Conservation (phyloP, 2,329 filamentous ascomycete species). For the Neonectria neomacrospora region DNA sequence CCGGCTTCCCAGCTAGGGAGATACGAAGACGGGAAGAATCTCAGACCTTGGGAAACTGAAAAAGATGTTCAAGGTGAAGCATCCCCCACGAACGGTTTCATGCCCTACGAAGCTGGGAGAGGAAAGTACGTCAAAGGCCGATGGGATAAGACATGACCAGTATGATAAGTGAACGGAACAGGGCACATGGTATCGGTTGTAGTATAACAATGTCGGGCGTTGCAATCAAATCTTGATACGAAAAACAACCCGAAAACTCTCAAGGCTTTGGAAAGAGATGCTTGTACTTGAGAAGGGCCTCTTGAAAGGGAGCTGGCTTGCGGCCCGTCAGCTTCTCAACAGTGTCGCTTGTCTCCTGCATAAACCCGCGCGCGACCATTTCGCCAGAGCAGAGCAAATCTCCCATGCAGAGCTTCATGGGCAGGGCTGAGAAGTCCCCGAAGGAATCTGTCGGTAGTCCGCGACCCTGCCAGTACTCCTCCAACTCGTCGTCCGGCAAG, state of each 20-base stretch:
- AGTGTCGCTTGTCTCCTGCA: constrained; percentile 35
- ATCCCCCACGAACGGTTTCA: not conserved
- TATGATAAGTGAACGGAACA: not conserved
- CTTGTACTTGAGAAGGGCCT: constrained; percentile 38
- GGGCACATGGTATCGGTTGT: not conserved
- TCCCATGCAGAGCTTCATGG: constrained; percentile 42
- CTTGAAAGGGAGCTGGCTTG: constrained; percentile 34
- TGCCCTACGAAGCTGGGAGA: not conserved
- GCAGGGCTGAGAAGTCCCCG: constrained; percentile 40
- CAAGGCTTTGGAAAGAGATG: constrained; percentile 33
- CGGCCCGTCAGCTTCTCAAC: constrained; percentile 40
- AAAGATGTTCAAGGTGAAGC: not conserved
- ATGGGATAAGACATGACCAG: no score
- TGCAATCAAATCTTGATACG: not conserved
- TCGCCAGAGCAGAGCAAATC: constrained; percentile 41
- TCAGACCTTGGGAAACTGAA: not conserved
- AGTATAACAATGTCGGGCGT: no score
- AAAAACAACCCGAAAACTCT: not conserved
- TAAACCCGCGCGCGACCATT: constrained; percentile 36
- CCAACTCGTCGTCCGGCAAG: constrained; percentile 38
- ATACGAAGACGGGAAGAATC: not conserved
- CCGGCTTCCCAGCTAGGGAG: not conserved
- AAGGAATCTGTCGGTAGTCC: constrained; percentile 37
- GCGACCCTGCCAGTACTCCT: constrained; percentile 37
- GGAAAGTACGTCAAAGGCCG: not conserved